phyloP scores from a whole-genome alignment of 345 rosid species.

The Eucalyptus pauciflora region DNA sequence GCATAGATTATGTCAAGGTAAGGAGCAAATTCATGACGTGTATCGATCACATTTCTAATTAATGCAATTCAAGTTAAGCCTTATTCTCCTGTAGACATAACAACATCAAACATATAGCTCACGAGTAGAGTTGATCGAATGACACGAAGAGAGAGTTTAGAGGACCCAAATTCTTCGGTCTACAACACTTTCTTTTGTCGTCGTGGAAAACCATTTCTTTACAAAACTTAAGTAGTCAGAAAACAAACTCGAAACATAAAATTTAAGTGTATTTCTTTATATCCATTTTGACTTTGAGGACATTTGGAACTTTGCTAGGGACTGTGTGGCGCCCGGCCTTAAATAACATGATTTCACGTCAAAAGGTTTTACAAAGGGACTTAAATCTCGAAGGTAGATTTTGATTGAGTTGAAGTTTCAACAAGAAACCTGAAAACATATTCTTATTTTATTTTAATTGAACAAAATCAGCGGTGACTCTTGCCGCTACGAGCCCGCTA shows the following conservation, averaged over 20 bases:
- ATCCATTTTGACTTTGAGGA: not conserved
- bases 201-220: rapidly evolving
- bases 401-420: not conserved
- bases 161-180: not conserved
- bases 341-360: not conserved
- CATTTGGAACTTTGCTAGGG: not conserved
- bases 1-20: not conserved
- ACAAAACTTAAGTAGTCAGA: not conserved
- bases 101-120: not conserved
- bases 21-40: not conserved
- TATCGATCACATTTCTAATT: not conserved
- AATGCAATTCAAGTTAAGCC: not conserved
- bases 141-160: not conserved
- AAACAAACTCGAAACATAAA: not conserved
- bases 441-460: not conserved
- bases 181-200: not conserved
- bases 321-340: not conserved
- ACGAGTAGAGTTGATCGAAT: not conserved
- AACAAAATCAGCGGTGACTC: too few relatives aligned
- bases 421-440: not conserved
- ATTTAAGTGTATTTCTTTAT: not conserved
- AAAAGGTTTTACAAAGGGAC: not conserved
- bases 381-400: not conserved
- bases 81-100: not conserved
- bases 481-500: too few relatives aligned